These are phyloP conservation scores for Microbotryum silenes-acaulis DNA, from an alignment of 1,284 basidiomycete genomes.

Conservation along the genomic window DNA sequence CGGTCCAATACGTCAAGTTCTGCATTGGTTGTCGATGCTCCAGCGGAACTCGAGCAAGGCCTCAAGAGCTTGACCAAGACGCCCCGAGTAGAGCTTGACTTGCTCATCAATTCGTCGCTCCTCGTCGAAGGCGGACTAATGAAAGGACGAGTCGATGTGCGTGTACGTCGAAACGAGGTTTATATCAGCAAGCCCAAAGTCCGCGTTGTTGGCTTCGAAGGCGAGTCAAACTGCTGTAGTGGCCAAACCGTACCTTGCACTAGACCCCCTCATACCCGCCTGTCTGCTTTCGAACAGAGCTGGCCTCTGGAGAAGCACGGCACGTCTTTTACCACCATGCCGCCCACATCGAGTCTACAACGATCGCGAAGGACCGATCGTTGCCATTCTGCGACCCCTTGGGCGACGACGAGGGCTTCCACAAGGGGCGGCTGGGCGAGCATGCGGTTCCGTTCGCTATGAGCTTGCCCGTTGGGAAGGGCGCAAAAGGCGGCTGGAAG, in stretches of 20 bases:
- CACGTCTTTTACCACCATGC: conserved; percentile 75
- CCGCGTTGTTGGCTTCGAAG: conserved; percentile 80
- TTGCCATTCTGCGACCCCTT: conserved; percentile 48
- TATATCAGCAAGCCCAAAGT: conserved; percentile 71
- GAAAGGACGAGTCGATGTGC: conserved; percentile 63
- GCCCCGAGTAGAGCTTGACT: conserved; percentile 68
- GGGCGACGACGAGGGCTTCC: conserved; percentile 65
- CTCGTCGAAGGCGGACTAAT: conserved; percentile 75
- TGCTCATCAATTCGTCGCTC: conserved; percentile 65
- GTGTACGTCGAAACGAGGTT: conserved; percentile 56
- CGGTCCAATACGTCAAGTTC: background rate
- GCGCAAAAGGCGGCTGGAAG: conserved; percentile 63
- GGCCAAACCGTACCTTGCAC: too few relatives aligned
- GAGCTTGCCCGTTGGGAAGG: conserved; percentile 57
- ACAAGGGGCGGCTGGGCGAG: conserved; percentile 48
- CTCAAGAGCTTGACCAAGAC: conserved; percentile 52
- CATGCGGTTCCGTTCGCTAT: conserved; percentile 73
- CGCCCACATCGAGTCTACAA: conserved; percentile 45
- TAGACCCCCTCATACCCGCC: background rate
- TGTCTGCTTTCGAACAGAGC: conserved; percentile 39
- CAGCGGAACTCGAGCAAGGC: conserved; percentile 27
- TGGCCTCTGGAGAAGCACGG: conserved; percentile 55
- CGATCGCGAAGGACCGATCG: conserved; percentile 35
- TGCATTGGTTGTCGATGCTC: conserved; percentile 6
- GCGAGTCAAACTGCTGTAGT: conserved; percentile 35